phyloP scores from a whole-genome alignment of 2,329 filamentous ascomycete species.

The Aspergillus sp. region DNA sequence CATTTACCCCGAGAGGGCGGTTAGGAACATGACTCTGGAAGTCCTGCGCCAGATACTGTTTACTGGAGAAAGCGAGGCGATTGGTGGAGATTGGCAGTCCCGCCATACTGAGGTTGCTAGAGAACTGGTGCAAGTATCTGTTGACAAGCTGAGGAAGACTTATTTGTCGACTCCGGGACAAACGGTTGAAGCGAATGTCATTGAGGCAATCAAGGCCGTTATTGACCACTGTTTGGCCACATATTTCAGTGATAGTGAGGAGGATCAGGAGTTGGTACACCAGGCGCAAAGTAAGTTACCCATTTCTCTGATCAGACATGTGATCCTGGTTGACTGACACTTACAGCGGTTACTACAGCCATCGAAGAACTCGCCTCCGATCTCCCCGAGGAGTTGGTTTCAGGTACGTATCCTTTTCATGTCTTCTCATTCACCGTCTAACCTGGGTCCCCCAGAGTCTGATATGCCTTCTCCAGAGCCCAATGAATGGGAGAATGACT shows the following conservation, averaged over 20 bases:
- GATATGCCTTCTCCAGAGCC: slow-evolving; percentile 32
- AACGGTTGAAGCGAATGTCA: slow-evolving; percentile 27
- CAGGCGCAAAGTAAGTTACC: slow-evolving; percentile 29
- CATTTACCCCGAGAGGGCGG: slow-evolving; percentile 42
- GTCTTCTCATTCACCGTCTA: slow-evolving; percentile 15
- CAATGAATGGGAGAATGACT: slow-evolving; percentile 36
- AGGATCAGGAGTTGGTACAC: slow-evolving; percentile 27
- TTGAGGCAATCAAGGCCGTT: slow-evolving; percentile 32
- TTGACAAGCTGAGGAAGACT: slow-evolving; percentile 26
- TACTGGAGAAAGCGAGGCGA: slow-evolving; percentile 25
- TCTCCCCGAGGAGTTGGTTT: slow-evolving; percentile 33
- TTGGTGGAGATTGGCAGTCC: slow-evolving; percentile 19
- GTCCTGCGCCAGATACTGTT: slow-evolving; percentile 40
- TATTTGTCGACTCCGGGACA: slow-evolving; percentile 21
- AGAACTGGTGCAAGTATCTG: slow-evolving; percentile 24
- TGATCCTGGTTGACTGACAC: not conserved
- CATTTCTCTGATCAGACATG: not conserved
- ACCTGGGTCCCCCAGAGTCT: slow-evolving; percentile 26
- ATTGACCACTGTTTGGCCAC: slow-evolving; percentile 32
- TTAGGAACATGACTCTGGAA: slow-evolving; percentile 41
- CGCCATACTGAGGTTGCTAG: slow-evolving; percentile 25
- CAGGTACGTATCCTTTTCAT: slow-evolving; percentile 27
- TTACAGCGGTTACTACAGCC: slow-evolving; percentile 23
- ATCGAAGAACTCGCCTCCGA: slow-evolving; percentile 32
- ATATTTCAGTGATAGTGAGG: slow-evolving; percentile 32